Conservation (phyloP, 2,329 filamentous ascomycete species). For the Colletotrichum incanum region DNA sequence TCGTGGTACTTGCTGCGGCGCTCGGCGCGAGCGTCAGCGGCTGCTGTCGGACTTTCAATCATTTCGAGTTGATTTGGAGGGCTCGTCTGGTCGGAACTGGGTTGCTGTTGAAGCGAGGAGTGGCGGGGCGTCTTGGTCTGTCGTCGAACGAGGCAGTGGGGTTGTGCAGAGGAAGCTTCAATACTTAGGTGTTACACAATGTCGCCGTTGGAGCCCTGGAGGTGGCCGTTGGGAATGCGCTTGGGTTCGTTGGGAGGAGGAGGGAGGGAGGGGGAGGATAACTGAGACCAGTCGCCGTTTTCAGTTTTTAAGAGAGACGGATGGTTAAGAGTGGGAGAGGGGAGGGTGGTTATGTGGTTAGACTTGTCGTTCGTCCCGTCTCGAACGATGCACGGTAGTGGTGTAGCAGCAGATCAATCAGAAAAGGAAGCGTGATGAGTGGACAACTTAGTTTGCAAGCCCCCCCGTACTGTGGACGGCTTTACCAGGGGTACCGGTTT, state of each 20-base stretch:
- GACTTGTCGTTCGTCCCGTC: conserved; percentile 36
- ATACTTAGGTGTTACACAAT: conserved; percentile 12
- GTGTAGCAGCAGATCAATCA: conserved; percentile 21
- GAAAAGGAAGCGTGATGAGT: conserved; percentile 33
- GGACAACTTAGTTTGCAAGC: conserved; percentile 28
- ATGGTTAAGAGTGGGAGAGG: conserved; percentile 16
- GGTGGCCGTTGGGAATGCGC: conserved; percentile 30
- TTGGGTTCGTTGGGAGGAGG: conserved; percentile 2
- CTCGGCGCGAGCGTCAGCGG: conserved; percentile 59
- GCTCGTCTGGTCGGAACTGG: neutral
- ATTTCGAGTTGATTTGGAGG: conserved; percentile 34
- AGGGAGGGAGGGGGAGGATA: neutral
- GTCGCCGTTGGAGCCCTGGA: conserved; percentile 11
- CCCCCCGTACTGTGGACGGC: conserved; percentile 20
- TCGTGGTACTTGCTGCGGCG: conserved; percentile 72
- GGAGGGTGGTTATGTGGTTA: conserved; percentile 17
- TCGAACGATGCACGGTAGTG: conserved; percentile 21
- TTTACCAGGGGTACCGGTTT: conserved; percentile 7
- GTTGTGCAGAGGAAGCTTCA: conserved; percentile 14
- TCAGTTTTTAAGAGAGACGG: conserved; percentile 18
- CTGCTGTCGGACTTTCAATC: conserved; percentile 54
- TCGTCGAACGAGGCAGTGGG: conserved; percentile 5
- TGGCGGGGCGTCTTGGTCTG: conserved; percentile 21
- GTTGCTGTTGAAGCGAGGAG: conserved; percentile 31
- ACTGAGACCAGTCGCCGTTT: conserved; percentile 5